Percentiles rank a stretch among this genome's conserved stretches.
Evolutionary conservation across 495 filamentous ascomycete genomes (phyloP).

Genomic region (Trichocladium uniseriatum): DNA sequence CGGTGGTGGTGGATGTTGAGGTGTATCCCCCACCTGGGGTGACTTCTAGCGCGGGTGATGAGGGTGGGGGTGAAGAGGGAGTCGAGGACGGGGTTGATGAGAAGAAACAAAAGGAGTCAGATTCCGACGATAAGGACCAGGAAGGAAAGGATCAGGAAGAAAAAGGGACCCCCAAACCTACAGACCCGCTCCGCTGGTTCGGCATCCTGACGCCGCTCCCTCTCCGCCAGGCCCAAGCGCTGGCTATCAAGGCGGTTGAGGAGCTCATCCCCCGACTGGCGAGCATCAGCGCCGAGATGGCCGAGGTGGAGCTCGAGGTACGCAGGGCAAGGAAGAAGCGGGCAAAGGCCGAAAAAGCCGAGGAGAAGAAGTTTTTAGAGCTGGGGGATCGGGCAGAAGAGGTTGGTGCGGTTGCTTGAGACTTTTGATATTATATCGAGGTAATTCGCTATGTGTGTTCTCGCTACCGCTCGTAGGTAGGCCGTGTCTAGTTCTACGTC

Average conservation of each 20-base stretch:
- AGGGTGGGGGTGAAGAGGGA: neutral
- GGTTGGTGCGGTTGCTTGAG: neutral
- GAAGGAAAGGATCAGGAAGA: neutral
- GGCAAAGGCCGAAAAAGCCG: slow-evolving; percentile 32
- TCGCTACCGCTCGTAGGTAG: no score
- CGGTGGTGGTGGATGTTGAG: neutral
- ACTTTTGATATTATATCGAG: neutral
- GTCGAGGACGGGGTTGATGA: neutral
- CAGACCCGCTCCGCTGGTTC: slow-evolving; percentile 61
- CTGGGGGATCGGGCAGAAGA: neutral
- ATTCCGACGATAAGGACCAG: neutral
- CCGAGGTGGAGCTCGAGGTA: slow-evolving; percentile 40
- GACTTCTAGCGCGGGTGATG: no score
- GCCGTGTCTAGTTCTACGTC: no score
- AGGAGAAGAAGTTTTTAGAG: slow-evolving; percentile 12
- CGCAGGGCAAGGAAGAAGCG: slow-evolving; percentile 42
- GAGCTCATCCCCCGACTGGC: slow-evolving; percentile 38
- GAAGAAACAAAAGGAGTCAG: neutral
- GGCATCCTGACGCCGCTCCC: slow-evolving; percentile 54
- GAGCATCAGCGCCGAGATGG: slow-evolving; percentile 39
- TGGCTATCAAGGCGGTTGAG: slow-evolving; percentile 35
- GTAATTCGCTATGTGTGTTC: no score
- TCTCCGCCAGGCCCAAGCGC: slow-evolving; percentile 50
- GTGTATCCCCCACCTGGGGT: no score
- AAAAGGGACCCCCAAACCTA: neutral